phyloP scores from a whole-genome alignment of 306 rosid species.

The Alnus rubra region DNA sequence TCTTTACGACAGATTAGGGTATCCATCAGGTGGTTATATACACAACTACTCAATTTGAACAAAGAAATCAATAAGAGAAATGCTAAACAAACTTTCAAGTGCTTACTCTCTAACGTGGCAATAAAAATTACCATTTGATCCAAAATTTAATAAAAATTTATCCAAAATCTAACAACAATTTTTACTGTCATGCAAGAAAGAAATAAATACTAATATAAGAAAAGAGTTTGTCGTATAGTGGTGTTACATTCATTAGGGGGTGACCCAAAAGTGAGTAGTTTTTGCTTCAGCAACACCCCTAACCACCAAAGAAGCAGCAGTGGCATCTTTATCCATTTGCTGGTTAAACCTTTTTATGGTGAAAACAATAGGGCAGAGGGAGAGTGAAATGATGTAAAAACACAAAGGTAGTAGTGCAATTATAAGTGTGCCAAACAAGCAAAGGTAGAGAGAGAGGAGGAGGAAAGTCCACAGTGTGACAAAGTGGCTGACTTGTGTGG shows the following conservation, averaged over 20 bases:
- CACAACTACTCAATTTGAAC: too few relatives aligned
- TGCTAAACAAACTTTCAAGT: too few relatives aligned
- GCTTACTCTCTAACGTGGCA: too few relatives aligned
- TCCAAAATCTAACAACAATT: too few relatives aligned
- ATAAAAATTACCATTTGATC: too few relatives aligned
- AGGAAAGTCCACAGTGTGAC: slow-evolving; percentile 31
- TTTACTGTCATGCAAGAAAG: neutral
- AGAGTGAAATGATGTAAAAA: slow-evolving; percentile 45
- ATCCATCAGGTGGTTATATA: slow-evolving; percentile 42
- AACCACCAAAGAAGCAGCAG: slow-evolving; percentile 40
- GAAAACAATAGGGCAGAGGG: slow-evolving; percentile 66
- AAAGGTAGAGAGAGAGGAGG: slow-evolving; percentile 41
- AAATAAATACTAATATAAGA: slow-evolving; percentile 12
- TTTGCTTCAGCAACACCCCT: slow-evolving; percentile 71
- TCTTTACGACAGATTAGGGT: slow-evolving; percentile 40
- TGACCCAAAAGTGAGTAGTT: slow-evolving; percentile 27
- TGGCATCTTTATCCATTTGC: slow-evolving; percentile 52
- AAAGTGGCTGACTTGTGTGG: slow-evolving; percentile 64
- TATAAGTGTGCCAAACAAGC: slow-evolving; percentile 72
- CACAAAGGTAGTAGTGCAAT: slow-evolving; percentile 27
- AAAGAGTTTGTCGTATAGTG: slow-evolving; percentile 25
- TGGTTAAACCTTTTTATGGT: slow-evolving; percentile 58
- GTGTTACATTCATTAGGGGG: neutral
- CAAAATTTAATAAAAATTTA: too few relatives aligned
- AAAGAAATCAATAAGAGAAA: too few relatives aligned